Conservation (phyloP, 2,329 filamentous ascomycete genomes). For the Huntiella savannae region DNA sequence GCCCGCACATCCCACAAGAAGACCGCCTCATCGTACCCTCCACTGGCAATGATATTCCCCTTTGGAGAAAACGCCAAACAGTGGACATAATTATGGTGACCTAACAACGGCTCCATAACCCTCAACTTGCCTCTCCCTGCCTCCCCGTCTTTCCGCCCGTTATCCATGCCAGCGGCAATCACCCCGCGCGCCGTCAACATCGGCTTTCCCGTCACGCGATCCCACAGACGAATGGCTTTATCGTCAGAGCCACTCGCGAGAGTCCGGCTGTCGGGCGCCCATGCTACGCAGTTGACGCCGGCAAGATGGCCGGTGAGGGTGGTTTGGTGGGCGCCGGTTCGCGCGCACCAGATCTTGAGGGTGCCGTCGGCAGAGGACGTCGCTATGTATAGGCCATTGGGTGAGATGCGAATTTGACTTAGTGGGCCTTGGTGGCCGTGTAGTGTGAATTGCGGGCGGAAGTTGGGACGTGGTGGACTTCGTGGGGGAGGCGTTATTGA, state of each 20-base stretch:
- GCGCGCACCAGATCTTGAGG: conserved; percentile 76
- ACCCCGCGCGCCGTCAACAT: conserved; percentile 26
- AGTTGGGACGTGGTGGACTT: conserved; percentile 45
- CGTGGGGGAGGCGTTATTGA: conserved; percentile 25
- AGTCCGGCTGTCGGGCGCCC: conserved; percentile 74
- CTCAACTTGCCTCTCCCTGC: conserved; percentile 16
- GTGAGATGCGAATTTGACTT: conserved; percentile 76
- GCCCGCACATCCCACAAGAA: conserved; percentile 93
- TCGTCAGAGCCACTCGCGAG: conserved; percentile 88
- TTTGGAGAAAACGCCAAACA: conserved; percentile 92
- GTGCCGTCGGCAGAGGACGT: conserved; percentile 79
- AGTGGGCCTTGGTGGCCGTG: conserved; percentile 63
- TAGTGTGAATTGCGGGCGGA: conserved; percentile 50
- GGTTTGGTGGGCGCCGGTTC: conserved; percentile 60
- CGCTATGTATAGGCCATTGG: conserved; percentile 75
- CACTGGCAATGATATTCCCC: conserved; percentile 88
- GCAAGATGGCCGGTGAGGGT: conserved; percentile 87
- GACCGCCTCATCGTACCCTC: conserved; percentile 91
- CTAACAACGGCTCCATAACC: conserved; percentile 41
- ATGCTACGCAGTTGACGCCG: conserved; percentile 81
- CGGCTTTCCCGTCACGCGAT: conserved; percentile 42
- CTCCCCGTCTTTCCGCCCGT: conserved; percentile 16
- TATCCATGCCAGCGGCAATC: conserved; percentile 6
- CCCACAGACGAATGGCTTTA: conserved; percentile 89
- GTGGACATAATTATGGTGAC: conserved; percentile 94